Evolutionary conservation across 345 rosid genomes (phyloP).

Genomic region (Eucalyptus marginata): DNA sequence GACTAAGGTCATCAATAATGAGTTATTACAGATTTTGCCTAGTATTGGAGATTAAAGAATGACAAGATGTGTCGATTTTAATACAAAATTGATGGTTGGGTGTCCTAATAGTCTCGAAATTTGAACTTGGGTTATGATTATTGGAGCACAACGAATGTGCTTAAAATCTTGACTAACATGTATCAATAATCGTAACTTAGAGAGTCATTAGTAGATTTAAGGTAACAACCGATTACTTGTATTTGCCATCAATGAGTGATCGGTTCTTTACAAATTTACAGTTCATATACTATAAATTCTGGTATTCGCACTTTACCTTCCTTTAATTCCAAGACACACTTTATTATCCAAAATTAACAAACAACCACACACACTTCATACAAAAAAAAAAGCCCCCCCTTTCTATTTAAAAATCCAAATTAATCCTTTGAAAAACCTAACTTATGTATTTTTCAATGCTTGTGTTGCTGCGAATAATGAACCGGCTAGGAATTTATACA

Average conservation of each 20-base stretch:
- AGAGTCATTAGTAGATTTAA: not conserved
- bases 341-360: not conserved
- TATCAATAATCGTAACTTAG: not conserved
- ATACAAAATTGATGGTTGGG: not conserved
- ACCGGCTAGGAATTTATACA: too few relatives aligned
- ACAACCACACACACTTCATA: too few relatives aligned
- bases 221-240: not conserved
- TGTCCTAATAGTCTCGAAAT: not conserved
- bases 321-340: not conserved
- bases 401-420: too few relatives aligned
- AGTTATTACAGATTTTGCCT: not conserved
- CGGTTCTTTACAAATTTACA: not conserved
- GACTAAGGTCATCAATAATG: too few relatives aligned
- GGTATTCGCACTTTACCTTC: not conserved
- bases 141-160: not conserved
- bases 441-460: too few relatives aligned
- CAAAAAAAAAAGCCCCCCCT: too few relatives aligned
- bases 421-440: too few relatives aligned
- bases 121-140: not conserved
- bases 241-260: not conserved
- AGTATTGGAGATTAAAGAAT: not conserved
- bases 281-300: too few relatives aligned
- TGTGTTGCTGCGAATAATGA: too few relatives aligned
- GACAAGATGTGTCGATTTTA: not conserved
- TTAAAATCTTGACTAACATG: not conserved